Evolutionary conservation across 169 alveolate genomes (phyloP), one percentile per base, ranked within the genome.

Genomic region (Pseudocohnilembus persalinus): DNA sequence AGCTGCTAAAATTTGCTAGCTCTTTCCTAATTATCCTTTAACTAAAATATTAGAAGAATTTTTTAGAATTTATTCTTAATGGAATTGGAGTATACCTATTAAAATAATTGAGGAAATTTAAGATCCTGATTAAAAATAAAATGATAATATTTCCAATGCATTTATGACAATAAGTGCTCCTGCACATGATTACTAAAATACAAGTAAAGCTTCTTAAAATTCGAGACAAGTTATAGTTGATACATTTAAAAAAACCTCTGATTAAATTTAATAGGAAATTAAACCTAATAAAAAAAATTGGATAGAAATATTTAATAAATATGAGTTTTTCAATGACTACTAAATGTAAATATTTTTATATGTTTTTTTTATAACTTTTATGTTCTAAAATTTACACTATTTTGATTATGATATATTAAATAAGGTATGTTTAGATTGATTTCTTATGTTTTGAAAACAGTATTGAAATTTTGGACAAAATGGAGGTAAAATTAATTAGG

Each of bases 1-100:
- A 33, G 94, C 91, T 0, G 96, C 96, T 24, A 90, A 92, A 83
- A 85, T 94, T 0, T 94, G 96, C 31, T 85, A 87, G 78, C 82
- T 81, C 31, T 92, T 80, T 79, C 97, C 97, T 0, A 85, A 94
- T 78, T 87, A 90, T 30, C 84, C 77, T 31, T 92, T 94, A 0
- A 94, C 92, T 89, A 63, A 81, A 31, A 83, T 94, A 20, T 83
- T 94, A 63, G 78, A 92, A 77, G 84, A 92, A 74, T 94, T 94
- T 88, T 94, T 94, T 88, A 87, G 82, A 68, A 73, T 82, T 27
- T 92, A 86, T 87, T 32, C 91, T 26, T 31, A 83, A 26, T 92
- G 97, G 96, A 92, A 92, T 73, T 94, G 97, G 97, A 77, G 79
- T 33, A 92, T 92, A 11, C 68, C 68, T 49, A 49, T 49, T 11